Percentiles rank a stretch among this genome's conserved stretches.
These are phyloP conservation scores for Arxiozyma slooffiae DNA, from an alignment of 1,139 yeast species.

Conservation along the genomic window DNA sequence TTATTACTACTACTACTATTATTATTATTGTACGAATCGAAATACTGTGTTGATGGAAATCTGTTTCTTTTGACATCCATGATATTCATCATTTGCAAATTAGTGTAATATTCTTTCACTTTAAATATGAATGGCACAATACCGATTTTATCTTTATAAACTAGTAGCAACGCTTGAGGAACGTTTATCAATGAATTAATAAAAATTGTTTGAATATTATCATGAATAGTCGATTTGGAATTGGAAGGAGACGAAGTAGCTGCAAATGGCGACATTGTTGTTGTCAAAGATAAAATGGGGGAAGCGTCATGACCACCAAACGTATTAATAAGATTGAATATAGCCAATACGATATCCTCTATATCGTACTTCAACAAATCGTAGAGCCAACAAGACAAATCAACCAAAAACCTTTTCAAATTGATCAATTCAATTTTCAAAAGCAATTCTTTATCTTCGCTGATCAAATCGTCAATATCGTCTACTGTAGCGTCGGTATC, in stretches of 20 bases:
- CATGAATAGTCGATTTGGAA: constrained; percentile 11
- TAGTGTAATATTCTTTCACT: constrained; percentile 13
- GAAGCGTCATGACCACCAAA: constrained; percentile 28
- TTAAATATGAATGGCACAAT: constrained; percentile 20
- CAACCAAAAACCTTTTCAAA: constrained; percentile 28
- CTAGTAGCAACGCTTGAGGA: constrained; percentile 22
- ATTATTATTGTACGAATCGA: constrained; percentile 6
- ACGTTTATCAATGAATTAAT: constrained; percentile 21
- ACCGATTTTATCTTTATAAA: constrained; percentile 23
- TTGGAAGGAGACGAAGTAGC: background rate
- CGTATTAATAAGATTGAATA: constrained; percentile 26
- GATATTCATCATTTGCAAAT: constrained; percentile 10
- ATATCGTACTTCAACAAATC: constrained; percentile 25
- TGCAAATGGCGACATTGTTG: background rate
- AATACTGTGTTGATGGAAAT: constrained; percentile 3
- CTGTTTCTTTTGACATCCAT: constrained; percentile 17
- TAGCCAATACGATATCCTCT: constrained; percentile 25
- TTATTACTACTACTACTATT: no score
- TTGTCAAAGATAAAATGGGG: constrained; percentile 16
- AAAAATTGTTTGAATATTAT: constrained; percentile 17
- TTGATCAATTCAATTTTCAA: constrained; percentile 27
- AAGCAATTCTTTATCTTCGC: constrained; percentile 25
- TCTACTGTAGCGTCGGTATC: constrained; percentile 23
- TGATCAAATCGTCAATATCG: constrained; percentile 7
- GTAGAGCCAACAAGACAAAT: constrained; percentile 28